Base-by-base conservation (phyloP, 768 basidiomycete species). In the Psilocybe tampanensis region DNA sequence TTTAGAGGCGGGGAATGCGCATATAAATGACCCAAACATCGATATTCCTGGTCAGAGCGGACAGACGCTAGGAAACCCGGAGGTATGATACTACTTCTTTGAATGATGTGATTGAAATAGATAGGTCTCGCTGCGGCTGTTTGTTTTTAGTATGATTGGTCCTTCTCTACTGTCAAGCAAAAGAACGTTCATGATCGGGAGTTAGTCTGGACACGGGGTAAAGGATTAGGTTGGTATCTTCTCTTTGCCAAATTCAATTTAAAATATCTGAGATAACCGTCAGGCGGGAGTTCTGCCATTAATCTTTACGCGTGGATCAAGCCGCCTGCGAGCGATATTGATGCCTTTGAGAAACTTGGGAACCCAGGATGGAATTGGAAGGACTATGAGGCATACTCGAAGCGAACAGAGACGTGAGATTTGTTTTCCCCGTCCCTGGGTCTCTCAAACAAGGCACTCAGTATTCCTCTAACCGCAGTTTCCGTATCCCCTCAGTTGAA, bases 291-390 rank as follows among this genome's bases (percentile, higher is more conserved):
- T 52, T 81, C 80, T 0, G 64, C 64, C 4, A 71, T 81, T 24
- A 84, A 84, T 58, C 77, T 78, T 57, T 65, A 69, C 22, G 62
- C 61, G 12, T 73, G 72, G 73, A 59, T 61, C 23, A 68, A 71
- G 45, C 72, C 73, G 13, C 71, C 70, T 24, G 65, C 64, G 18
- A 50, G 43, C 2, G 72, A 72, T 44, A 54, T 71, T 21, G 66
- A 73, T 50, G 71, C 69, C 6, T 69, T 78, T 47, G 82, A 83
- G 61, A 69, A 70, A 50, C 70, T 85, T n/a, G 83, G 83, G 6
- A 84, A 84, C 55, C 71, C 73, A 1, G 82, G 82, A 5, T 85
- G 83, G 82, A 82, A 81, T 60, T 84, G 79, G 80, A 63, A 70
- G 0, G 71, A 75, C 18, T 78, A 72, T 51, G 52, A 68, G 8